Evolutionary conservation across 1,139 yeast species (phyloP), one percentile per base, ranked within the genome.

Genomic region (Wickerhamomyces sp.): DNA sequence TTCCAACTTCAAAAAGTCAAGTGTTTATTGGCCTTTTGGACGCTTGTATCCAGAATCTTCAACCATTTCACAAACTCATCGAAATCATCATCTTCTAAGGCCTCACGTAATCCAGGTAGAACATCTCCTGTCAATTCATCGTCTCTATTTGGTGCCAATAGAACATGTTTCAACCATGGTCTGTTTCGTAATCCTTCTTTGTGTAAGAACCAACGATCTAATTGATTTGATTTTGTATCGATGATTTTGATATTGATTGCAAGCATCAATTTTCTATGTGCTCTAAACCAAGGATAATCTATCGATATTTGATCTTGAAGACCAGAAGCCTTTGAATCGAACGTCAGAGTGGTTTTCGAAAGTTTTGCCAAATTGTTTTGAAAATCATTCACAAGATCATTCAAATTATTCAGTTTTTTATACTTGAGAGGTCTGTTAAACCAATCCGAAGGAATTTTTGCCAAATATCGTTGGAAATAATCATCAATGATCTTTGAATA

Each of bases 211-310:
- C 61, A 22, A 23, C 62, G 53, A 39, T 80, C 86, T 27, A 80
- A 47, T 23, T 68, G 68, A 23, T 72, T 65, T 23, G 80, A 58
- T 46, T 72, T 75, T 35, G 64, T 64, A 47, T 80, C 80, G 10
- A 75, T 61, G 17, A 72, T 57, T 41, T 78, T 74, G 42, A 80
- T 66, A 39, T 72, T 71, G 13, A 81, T 71, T 41, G 77, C 79
- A 12, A 78, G 64, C 33, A 63, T 68, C 23, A 83, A 50, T 52
- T 84, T 84, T 42, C 68, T 70, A 47, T 66, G 69, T 38, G 70
- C 62, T 44, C 66, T 65, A 60, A 79, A 83, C 85, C 91, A 80
- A 1, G 94, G 86, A 46, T 72, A 78, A 48, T 82, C 94, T 31
- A 67, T 62, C 2, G 65, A 58, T 33, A 80, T 68, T 18, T 68